Conservation (phyloP, 1,284 basidiomycete genomes). For the Fomitiporia mediterranea region DNA sequence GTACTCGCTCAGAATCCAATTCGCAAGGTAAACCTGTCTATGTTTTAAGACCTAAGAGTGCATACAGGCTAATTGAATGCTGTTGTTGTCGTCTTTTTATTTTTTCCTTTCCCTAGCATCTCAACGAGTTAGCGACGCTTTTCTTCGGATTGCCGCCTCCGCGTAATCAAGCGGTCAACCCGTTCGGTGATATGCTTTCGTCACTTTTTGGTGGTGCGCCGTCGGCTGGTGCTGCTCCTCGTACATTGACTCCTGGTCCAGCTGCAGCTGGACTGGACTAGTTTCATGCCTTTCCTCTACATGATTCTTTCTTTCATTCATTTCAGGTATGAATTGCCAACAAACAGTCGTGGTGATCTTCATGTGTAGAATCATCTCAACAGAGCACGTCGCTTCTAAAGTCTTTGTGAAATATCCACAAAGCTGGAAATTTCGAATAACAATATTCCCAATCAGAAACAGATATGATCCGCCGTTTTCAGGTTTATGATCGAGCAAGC, state of each 20-base stretch:
- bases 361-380: too few relatives aligned
- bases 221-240: slow-evolving; percentile 29
- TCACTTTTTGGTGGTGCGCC: slow-evolving; percentile 67
- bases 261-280: slow-evolving; percentile 36
- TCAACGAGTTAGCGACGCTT: slow-evolving; percentile 57
- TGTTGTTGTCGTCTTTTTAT: too few relatives aligned
- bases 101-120: slow-evolving; percentile 25
- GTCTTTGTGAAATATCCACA: too few relatives aligned
- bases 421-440: too few relatives aligned
- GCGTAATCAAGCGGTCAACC: slow-evolving; percentile 63
- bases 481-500: too few relatives aligned
- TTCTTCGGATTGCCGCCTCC: slow-evolving; percentile 82
- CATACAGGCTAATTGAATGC: too few relatives aligned
- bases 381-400: too few relatives aligned
- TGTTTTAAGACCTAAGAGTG: too few relatives aligned
- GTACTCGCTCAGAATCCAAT: slow-evolving; percentile 63
- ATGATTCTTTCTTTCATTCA: not conserved
- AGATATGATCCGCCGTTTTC: too few relatives aligned
- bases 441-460: too few relatives aligned
- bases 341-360: too few relatives aligned
- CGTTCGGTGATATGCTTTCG: slow-evolving; percentile 79
- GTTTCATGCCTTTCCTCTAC: not conserved
- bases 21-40: slow-evolving; percentile 49
- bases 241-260: slow-evolving; percentile 38
- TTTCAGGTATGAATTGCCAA: too few relatives aligned